phyloP scores from a whole-genome alignment of 768 basidiomycete genomes.

The Lentinula edodes region DNA sequence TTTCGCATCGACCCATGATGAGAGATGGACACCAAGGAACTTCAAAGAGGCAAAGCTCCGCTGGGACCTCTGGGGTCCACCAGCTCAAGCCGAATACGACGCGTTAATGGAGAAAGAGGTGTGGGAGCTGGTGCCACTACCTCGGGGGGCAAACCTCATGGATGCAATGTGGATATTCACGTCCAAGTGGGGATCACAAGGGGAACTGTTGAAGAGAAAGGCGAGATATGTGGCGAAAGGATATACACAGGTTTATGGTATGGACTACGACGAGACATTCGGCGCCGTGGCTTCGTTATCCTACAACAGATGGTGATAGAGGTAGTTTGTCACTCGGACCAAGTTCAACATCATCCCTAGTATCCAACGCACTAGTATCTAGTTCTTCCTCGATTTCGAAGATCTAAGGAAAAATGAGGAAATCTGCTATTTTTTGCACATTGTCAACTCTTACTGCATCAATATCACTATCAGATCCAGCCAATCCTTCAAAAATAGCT shows the following conservation, averaged over 20 bases:
- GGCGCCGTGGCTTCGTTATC: not conserved
- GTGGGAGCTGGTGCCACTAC: not conserved
- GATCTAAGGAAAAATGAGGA: constrained; percentile 38
- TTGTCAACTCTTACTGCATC: constrained; percentile 43
- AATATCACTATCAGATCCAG: constrained; percentile 69
- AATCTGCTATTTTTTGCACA: not conserved
- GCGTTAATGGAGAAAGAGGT: not conserved
- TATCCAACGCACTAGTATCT: constrained; percentile 54
- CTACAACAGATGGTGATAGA: not conserved
- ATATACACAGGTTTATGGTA: not conserved
- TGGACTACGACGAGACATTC: not conserved
- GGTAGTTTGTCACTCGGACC: constrained; percentile 6
- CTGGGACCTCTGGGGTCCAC: not conserved
- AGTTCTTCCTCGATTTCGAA: constrained; percentile 75
- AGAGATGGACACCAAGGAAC: not conserved
- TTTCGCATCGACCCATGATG: no score
- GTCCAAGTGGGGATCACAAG: not conserved
- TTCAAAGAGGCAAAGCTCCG: not conserved
- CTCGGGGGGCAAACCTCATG: not conserved
- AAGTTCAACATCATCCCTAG: constrained; percentile 28
- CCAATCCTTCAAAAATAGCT: constrained; percentile 79
- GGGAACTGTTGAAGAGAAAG: not conserved
- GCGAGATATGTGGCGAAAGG: not conserved
- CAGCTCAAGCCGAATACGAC: not conserved
- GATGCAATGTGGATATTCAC: not conserved